phyloP scores from a whole-genome alignment of 495 filamentous ascomycete species.

The Penicillium silybi region DNA sequence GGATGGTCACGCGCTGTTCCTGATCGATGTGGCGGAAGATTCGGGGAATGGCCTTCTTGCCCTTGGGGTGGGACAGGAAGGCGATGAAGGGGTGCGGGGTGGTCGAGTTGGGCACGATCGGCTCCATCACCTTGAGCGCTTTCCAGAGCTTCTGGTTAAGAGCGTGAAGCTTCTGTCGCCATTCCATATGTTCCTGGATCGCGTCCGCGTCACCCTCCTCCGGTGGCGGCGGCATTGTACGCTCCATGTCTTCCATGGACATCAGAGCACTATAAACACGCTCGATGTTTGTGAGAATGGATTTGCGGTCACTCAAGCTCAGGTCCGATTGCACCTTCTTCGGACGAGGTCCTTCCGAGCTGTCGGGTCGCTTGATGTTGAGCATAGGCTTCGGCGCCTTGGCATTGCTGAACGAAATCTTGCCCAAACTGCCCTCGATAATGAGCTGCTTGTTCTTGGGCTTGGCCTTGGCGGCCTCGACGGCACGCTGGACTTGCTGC shows the following conservation, averaged over 20 bases:
- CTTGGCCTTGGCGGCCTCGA: constrained; percentile 93
- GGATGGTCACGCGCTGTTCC: constrained; percentile 86
- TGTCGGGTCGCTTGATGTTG: constrained; percentile 90
- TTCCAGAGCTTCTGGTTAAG: constrained; percentile 82
- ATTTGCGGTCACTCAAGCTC: constrained; percentile 70
- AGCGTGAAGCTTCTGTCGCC: constrained; percentile 62
- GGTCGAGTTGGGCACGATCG: constrained; percentile 68
- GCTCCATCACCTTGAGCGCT: constrained; percentile 83
- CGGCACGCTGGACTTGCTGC: constrained; percentile 94
- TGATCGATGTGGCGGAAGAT: constrained; percentile 91
- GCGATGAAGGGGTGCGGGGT: constrained; percentile 92
- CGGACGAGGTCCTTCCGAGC: constrained; percentile 47
- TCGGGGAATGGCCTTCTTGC: constrained; percentile 90
- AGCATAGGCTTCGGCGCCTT: constrained; percentile 93
- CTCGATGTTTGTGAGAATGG: constrained; percentile 79
- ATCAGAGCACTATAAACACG: constrained; percentile 81
- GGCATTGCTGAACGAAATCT: constrained; percentile 98
- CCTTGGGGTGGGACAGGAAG: constrained; percentile 90
- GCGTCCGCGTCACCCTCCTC: constrained; percentile 60
- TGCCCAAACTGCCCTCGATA: constrained; percentile 95
- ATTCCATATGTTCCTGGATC: constrained; percentile 64
- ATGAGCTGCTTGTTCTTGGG: constrained; percentile 98
- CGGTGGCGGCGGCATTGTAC: constrained; percentile 71
- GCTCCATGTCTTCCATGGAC: constrained; percentile 89
- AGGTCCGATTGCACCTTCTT: constrained; percentile 45